These are phyloP conservation scores for Venustampulla echinocandica DNA, from an alignment of 495 filamentous ascomycete genomes.

Conservation along the genomic window DNA sequence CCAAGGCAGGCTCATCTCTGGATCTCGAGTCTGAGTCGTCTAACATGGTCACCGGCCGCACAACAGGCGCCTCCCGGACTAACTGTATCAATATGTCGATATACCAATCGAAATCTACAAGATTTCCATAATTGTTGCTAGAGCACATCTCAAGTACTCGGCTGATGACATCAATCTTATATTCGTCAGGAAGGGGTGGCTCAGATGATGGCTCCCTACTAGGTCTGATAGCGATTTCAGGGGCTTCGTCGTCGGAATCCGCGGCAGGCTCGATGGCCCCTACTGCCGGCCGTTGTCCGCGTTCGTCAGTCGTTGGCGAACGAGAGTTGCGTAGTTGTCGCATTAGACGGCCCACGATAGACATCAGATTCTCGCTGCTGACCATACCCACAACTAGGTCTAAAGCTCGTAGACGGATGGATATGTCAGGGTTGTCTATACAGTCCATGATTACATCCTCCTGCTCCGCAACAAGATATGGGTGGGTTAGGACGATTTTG, in stretches of 20 bases:
- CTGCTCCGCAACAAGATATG: constrained; percentile 77
- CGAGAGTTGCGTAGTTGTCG: constrained; percentile 59
- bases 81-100: constrained; percentile 76
- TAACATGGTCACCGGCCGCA: constrained; percentile 13
- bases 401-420: constrained; percentile 88
- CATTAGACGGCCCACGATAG: constrained; percentile 80
- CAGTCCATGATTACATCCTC: constrained; percentile 94
- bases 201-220: constrained; percentile 27
- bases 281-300: constrained; percentile 11
- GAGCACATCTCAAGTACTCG: constrained; percentile 85
- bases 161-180: constrained; percentile 66
- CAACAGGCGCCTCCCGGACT: constrained; percentile 53
- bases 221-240: constrained; percentile 31
- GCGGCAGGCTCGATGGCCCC: constrained; percentile 34
- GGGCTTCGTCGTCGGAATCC: constrained; percentile 53
- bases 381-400: constrained; percentile 91
- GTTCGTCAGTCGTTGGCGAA: constrained; percentile 23
- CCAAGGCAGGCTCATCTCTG: constrained; percentile 17
- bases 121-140: constrained; percentile 74
- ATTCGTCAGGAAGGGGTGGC: constrained; percentile 65
- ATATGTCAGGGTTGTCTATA: constrained; percentile 90
- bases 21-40: constrained; percentile 1
- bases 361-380: constrained; percentile 67
- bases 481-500: constrained; percentile 81
- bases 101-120: constrained; percentile 95